Base-by-base conservation (phyloP, 345 rosid species). In the Balakata baccata region DNA sequence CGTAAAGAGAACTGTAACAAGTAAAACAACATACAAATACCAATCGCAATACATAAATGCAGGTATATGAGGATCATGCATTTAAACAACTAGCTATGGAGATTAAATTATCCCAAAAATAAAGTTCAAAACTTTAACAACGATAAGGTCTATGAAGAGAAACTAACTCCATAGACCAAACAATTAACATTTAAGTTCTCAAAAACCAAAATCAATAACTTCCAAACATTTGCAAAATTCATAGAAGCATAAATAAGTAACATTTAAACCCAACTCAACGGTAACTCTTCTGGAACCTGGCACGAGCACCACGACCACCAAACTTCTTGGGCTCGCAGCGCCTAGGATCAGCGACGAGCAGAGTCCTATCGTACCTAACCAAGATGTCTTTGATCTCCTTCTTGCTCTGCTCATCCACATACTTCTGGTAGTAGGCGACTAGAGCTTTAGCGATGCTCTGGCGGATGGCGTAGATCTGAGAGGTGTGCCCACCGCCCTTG, bases 281-380 rank as follows among this genome's bases (percentile, higher is more conserved):
- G 85, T 91, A 91, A 84, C 86, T 81, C 84, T 91, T 91, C 89
- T 89, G 97, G 88, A 89, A 91, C 84, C 97, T 90, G 49, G 94
- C 83, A 65, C 97, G 91, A 11, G 97, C 97, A 67, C 97, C 92
- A 51, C 89, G 89, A 41, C 97, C 97, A 60, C 97, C 97, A 11
- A 91, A 91, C 87, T 91, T 91, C 94, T 91, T 91, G 1, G 97
- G 90, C 92, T 91, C 97, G 68, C 97, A 91, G 67, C 94, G 73
- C 71, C 97, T 83, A 3, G 94, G 97, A 77, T 91, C 97, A 0
- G 97, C 94, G 0, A 91, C 97, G 0, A 91, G 94, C 14, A 91
- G 82, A 62, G 97, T 91, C 85, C 97, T 77, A 7, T 91, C 97
- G 43, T 89, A 92, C 76, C 94, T 85, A 20, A 87, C 85, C 76